Base-by-base conservation (phyloP, 129 eudicot species). In the Helichrysum umbraculigerum region DNA sequence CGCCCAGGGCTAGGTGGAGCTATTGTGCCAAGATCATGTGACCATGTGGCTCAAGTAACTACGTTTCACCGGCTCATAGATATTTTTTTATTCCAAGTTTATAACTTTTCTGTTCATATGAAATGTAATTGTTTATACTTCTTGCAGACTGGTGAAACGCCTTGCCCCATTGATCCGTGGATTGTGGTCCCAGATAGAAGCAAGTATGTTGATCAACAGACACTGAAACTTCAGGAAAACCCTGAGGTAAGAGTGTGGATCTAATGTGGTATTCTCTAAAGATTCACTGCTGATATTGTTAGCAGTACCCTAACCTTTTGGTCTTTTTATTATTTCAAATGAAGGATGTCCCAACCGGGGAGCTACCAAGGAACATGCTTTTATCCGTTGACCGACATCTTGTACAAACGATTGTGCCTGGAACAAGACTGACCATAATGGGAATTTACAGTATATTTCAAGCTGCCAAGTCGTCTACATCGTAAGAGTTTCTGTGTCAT, bases 1-100 rank as follows among this genome's bases (percentile, higher is more conserved):
- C 94, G 96, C 22, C 99, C 99, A 3, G 99, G 99, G 70, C 85
- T 95, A 28, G 99, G 99, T 41, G 97, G 99, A 30, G 99, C 99
- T 17, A 89, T 95, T 52, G 93, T 95, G 63, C 97, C 99, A 30
- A 88, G 97, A 30, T 87, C 99, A 21, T 95, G 99, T 80, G 97
- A 91, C 60, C 97, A 91, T 72, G 79, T 85, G 19, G 83, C 99
- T 52, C 99, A 95, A 90, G 99, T 94, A 72, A 67, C 33, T 15
- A 34, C 8, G 17, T 14, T 68, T 51, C 5, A 60, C 0, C 16
- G 14, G 25, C 22, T 50, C 51, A 44, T 34, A 29, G 0, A 41
- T 59, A 28, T 65, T 7, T 44, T 44, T 47, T 10, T 20, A 67
- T 0, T 12, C 33, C 20, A 62, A 33, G 1, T 34, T 52, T 52